Percentiles rank a stretch among this genome's conserved stretches.
phyloP scores from a whole-genome alignment of 2,329 filamentous ascomycete genomes.

The Aspergillus fijiensis region DNA sequence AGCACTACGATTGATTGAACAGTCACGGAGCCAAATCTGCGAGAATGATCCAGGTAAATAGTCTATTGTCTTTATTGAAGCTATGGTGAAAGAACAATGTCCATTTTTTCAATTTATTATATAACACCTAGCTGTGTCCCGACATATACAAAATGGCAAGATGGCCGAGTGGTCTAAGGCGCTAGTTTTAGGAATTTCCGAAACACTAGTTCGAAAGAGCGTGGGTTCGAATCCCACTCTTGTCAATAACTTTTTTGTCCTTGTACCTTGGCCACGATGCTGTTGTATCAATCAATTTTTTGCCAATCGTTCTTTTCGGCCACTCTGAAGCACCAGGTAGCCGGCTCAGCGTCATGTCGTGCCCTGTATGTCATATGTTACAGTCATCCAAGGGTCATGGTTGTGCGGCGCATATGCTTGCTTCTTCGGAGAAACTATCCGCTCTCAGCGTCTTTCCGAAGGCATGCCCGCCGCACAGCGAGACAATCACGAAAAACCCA shows the following conservation, averaged over 20 bases:
- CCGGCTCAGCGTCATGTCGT: too few relatives aligned
- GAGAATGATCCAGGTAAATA: too few relatives aligned
- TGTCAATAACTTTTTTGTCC: neutral
- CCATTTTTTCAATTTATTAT: neutral
- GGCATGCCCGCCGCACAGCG: slow-evolving; percentile 22
- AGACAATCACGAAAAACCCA: slow-evolving; percentile 28
- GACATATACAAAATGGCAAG: neutral
- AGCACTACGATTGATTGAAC: too few relatives aligned
- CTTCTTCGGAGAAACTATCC: slow-evolving; percentile 19
- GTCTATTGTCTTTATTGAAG: too few relatives aligned
- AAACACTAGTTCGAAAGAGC: neutral
- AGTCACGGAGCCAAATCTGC: too few relatives aligned
- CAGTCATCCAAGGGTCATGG: neutral
- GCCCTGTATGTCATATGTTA: too few relatives aligned
- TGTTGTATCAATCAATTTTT: neutral
- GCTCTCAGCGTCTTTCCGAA: slow-evolving; percentile 7
- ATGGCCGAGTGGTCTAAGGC: neutral
- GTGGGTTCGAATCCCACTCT: neutral
- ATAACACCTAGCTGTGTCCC: fast-evolving
- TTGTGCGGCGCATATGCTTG: neutral
- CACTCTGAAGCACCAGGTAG: neutral
- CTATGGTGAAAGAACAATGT: neutral
- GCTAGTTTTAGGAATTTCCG: neutral
- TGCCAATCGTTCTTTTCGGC: neutral
- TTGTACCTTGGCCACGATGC: neutral